These are phyloP conservation scores for Parathielavia appendiculata DNA, from an alignment of 495 filamentous ascomycete species.

Conservation along the genomic window DNA sequence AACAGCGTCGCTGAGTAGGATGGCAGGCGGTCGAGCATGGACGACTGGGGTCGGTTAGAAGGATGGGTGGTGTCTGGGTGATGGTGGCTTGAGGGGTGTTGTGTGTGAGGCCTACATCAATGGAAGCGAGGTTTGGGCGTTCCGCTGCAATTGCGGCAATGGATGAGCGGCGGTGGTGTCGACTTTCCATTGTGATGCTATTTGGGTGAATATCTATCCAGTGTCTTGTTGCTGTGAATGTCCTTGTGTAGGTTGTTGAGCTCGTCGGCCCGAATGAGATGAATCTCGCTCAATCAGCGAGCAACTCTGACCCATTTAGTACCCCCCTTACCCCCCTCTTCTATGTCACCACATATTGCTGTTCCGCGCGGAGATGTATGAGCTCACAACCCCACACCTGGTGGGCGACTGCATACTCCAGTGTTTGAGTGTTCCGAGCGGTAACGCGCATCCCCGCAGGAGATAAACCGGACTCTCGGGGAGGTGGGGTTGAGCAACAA, in stretches of 20 bases:
- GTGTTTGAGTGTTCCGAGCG: no score
- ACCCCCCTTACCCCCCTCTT: constrained; percentile 1
- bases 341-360: neutral
- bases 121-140: constrained; percentile 28
- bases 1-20: constrained; percentile 72
- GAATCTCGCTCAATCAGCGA: neutral
- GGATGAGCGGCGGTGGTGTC: constrained; percentile 1
- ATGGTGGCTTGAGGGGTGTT: neutral
- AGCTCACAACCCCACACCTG: constrained; percentile 10
- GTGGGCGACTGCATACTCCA: constrained; percentile 5
- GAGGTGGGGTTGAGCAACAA: constrained; percentile 5
- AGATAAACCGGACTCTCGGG: constrained; percentile 34
- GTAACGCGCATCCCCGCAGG: constrained; percentile 16
- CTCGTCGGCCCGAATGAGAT: neutral
- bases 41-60: constrained; percentile 28
- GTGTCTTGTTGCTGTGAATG: neutral
- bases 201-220: neutral
- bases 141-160: constrained; percentile 22
- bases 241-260: neutral
- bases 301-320: neutral
- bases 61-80: neutral
- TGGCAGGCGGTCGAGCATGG: constrained; percentile 53
- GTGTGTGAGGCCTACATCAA: constrained; percentile 29
- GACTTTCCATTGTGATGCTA: neutral
- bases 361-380: constrained; percentile 1